Evolutionary conservation across 73 alveolate species (phyloP).

Genomic region (Paramecium sexaurelia): DNA sequence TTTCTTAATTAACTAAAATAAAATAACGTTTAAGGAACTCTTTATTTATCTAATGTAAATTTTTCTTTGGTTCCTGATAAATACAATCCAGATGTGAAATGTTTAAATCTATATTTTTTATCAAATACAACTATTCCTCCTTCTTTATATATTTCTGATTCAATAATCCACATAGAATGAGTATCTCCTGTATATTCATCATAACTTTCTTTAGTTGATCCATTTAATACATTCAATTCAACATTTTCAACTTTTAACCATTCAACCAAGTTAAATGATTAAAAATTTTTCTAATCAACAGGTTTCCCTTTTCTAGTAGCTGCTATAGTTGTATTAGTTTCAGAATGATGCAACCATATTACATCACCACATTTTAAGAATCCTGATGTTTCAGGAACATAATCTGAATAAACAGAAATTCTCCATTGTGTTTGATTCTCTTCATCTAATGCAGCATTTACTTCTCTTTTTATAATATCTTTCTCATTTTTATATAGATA

Average conservation of each 20-base stretch:
- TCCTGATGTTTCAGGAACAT: conserved; percentile 44
- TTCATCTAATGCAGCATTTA: conserved; percentile 63
- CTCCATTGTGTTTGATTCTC: conserved; percentile 61
- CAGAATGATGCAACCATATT: conserved; percentile 66
- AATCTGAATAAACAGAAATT: conserved; percentile 59
- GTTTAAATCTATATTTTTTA: conserved; percentile 53
- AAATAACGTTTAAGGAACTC: not conserved
- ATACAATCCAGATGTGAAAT: conserved; percentile 55
- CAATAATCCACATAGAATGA: conserved; percentile 64
- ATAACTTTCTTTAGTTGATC: conserved; percentile 39
- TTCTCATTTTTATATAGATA: not conserved
- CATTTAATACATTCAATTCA: not conserved
- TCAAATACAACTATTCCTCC: conserved; percentile 63
- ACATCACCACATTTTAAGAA: conserved; percentile 69
- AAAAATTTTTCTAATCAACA: conserved; percentile 26
- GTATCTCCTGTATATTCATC: conserved; percentile 68
- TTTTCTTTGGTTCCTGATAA: conserved; percentile 9
- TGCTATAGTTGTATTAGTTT: conserved; percentile 56
- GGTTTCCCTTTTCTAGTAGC: conserved; percentile 40
- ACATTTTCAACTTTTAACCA: conserved; percentile 61
- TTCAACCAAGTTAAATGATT: not conserved
- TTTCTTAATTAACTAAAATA: not conserved
- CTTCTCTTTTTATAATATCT: conserved; percentile 59
- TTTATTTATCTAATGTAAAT: conserved; percentile 47
- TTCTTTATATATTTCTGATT: conserved; percentile 45